Conservation (phyloP, 331 rosid species). For the Dryas integrifolia region DNA sequence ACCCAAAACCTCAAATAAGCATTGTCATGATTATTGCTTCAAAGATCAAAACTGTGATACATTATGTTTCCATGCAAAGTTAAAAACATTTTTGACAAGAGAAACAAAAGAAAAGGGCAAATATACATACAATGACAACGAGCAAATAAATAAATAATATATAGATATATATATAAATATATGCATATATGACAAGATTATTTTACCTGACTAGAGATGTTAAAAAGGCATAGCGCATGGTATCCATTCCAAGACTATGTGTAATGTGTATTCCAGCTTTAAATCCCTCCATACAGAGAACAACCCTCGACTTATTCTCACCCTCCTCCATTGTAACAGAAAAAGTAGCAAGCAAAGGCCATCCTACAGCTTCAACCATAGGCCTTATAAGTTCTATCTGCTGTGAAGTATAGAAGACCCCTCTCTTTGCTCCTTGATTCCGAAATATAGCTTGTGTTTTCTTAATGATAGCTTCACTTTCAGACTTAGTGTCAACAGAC, state of each 20-base stretch:
- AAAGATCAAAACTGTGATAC: slow-evolving; percentile 21
- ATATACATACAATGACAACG: background rate
- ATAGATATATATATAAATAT: background rate
- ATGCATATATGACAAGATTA: background rate
- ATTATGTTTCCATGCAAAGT: slow-evolving; percentile 17
- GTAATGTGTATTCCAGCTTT: slow-evolving; percentile 96
- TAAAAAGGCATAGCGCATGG: slow-evolving; percentile 98
- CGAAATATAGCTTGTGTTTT: slow-evolving; percentile 89
- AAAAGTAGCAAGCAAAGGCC: slow-evolving; percentile 99
- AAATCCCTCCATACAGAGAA: slow-evolving; percentile 97
- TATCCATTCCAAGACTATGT: slow-evolving; percentile 93
- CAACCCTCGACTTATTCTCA: slow-evolving; percentile 86
- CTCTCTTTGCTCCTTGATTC: slow-evolving; percentile 76
- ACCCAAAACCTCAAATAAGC: slow-evolving; percentile 32
- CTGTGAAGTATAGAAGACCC: slow-evolving; percentile 85
- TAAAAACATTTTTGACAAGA: background rate
- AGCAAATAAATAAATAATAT: background rate
- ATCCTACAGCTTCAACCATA: slow-evolving; percentile 99
- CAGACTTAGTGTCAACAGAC: slow-evolving; percentile 67
- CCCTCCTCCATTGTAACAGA: slow-evolving; percentile 99
- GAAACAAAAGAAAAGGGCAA: slow-evolving; percentile 7
- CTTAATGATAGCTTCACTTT: slow-evolving; percentile 90
- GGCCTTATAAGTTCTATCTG: slow-evolving; percentile 99
- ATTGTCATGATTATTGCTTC: slow-evolving; percentile 17
- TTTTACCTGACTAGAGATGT: slow-evolving; percentile 90